Conservation (phyloP, 2,329 filamentous ascomycete genomes). For the Rhynchosporium graminicola region DNA sequence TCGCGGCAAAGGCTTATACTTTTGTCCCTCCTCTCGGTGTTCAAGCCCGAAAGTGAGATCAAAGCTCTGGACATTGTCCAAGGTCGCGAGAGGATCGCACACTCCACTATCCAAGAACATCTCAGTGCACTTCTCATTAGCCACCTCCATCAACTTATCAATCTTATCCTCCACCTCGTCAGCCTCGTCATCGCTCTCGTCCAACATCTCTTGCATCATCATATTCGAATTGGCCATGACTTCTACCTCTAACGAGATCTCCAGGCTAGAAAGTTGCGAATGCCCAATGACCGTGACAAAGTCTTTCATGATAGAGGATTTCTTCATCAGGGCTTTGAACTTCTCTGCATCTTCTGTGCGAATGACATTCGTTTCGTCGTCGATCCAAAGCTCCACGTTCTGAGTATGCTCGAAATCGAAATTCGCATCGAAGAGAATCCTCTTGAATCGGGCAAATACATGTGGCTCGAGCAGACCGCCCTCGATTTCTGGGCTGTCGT, state of each 20-base stretch:
- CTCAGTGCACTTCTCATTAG: constrained; percentile 24
- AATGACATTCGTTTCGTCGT: constrained; percentile 20
- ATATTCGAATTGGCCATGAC: constrained; percentile 19
- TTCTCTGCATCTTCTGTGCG: background rate
- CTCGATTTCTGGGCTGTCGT: constrained; percentile 7
- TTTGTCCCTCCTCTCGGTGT: constrained; percentile 14
- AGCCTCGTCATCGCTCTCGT: constrained; percentile 15
- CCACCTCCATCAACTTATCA: constrained; percentile 20
- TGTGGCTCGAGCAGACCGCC: constrained; percentile 28
- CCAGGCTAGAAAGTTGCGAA: constrained; percentile 18
- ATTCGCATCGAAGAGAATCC: constrained; percentile 21
- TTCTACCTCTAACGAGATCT: constrained; percentile 24
- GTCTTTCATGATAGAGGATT: constrained; percentile 23
- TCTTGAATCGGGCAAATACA: constrained; percentile 28
- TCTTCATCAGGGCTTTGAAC: constrained; percentile 15
- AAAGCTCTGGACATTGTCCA: constrained; percentile 24
- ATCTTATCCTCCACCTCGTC: constrained; percentile 15
- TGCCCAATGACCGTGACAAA: constrained; percentile 26
- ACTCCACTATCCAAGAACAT: constrained; percentile 26
- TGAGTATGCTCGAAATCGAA: constrained; percentile 21
- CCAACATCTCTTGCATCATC: constrained; percentile 16
- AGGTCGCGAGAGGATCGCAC: constrained; percentile 16
- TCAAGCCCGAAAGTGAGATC: constrained; percentile 19
- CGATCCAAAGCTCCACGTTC: constrained; percentile 22
- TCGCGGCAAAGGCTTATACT: constrained; percentile 20